Base-by-base conservation (phyloP, 192 early-diverging fungal species). In the Coemansia sp. region DNA sequence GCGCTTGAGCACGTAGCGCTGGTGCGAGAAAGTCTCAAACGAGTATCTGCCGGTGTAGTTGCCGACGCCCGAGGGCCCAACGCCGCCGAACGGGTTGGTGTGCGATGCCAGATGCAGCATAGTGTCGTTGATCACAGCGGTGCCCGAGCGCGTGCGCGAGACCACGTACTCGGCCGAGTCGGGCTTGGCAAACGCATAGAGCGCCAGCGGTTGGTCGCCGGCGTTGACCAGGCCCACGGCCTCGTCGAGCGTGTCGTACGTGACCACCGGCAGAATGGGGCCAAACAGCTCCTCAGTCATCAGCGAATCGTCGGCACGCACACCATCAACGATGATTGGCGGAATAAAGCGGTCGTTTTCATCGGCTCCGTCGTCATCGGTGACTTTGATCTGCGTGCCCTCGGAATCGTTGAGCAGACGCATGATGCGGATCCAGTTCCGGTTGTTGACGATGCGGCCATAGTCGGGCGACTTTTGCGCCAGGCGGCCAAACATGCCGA, bases 251-350 rank as follows among this genome's bases (percentile, higher is more conserved):
- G 67, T 73, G 53, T 85, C 79, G 44, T 84, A 83, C 3, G 79
- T 59, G 20, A 95, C 43, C 48, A 98, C 78, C 12, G 91, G 91
- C 51, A 98, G 64, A 28, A 95, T 64, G 3, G 95, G 95, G 17
- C 92, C 95, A 81, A 98, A 96, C 34, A 98, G 62, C 69, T 98
- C 95, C 23, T 85, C 84, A 17, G 76, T 43, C 93, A 95, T 92
- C 50, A 89, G 65, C 7, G 61, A 46, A 36, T 82, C 76, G 57
- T 78, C 76, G 8, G 79, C 60, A 2, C 55, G 63, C 15, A 96
- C 90, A 19, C 87, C 81, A 8, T 83, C 67, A n/a, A 98, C 58
- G 15, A 96, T 57, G 6, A 90, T 92, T 2, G 90, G 91, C n/a
- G 84, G 82, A 36, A 98, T 80, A 69, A 80, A 98, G 12, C 78